Base-by-base conservation (phyloP, 768 basidiomycete genomes). In the Kwoniella newhampshirensis region DNA sequence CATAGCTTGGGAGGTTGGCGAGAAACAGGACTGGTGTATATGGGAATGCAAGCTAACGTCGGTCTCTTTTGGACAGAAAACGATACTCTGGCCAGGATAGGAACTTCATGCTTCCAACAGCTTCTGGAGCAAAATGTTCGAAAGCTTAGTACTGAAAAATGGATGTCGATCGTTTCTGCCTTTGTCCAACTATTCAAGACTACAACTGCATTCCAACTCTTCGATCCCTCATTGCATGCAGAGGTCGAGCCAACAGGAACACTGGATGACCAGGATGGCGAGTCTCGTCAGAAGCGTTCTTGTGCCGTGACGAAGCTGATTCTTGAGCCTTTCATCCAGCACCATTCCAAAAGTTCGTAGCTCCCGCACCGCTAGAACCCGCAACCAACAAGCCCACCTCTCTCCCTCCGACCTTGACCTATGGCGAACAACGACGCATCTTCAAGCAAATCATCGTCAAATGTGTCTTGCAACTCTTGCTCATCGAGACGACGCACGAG, bases 381-480 rank as follows among this genome's bases (percentile, higher is more conserved):
- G 81, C 83, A n/a, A 81, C 79, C 55, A 66, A 65, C 13, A 85
- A 87, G 56, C 79, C 81, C 41, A 74, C 79, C 11, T 35, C 66
- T 32, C 64, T 69, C 13, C 51, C 70, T 3, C 44, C 55, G 18
- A 54, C 62, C 27, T 41, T 76, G 37, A 68, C 73, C 17, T 70
- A 67, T 41, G 80, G 78, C 49, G 87, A 88, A 63, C 86, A 92
- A 51, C 85, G 89, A 42, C 83, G 86, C 40, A 84, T 89, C 53
- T 99, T 99, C 85, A 89, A 91, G 74, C 96, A 98, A 76, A 98
- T 99, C 78, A 98, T 99, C 60, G 92, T 97, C 64, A 98, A 98
- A 87, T 99, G 96, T 75, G 96, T 99, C 20, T 83, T 99, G 27
- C 96, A 99, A 68, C 79, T 99, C 20, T 81, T 98, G 51, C 82